Conservation (phyloP, 305 asterid species). For the Lippia alba region DNA sequence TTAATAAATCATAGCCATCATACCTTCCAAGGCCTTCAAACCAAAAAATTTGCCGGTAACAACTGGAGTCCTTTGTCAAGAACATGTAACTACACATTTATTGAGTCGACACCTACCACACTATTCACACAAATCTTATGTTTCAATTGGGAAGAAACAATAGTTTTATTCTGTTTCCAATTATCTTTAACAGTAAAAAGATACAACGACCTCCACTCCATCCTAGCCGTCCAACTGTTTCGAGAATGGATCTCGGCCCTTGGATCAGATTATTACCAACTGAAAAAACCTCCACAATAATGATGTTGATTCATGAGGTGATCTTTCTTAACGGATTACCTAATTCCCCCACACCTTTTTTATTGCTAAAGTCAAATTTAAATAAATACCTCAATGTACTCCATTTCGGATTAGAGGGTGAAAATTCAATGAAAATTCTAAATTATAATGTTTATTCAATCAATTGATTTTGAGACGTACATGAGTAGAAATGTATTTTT, state of each 20-base stretch:
- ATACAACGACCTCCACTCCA: not conserved
- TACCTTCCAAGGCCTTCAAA: no score
- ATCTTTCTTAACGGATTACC: not conserved
- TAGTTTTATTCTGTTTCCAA: no score
- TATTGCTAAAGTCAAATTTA: not conserved
- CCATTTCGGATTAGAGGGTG: no score
- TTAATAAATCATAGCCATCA: no score
- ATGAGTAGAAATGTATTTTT: no score
- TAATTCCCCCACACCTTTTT: not conserved
- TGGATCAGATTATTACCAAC: not conserved
- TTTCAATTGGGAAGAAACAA: slow-evolving; percentile 2
- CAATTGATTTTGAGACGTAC: no score
- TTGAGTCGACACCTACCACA: slow-evolving; percentile 22
- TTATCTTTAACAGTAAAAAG: slow-evolving; percentile 1
- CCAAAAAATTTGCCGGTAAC: no score
- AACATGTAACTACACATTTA: slow-evolving; percentile 20
- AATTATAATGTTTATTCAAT: no score
- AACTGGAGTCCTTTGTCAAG: no score
- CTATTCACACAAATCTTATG: slow-evolving; percentile 22
- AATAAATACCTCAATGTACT: no score
- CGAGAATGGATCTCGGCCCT: slow-evolving; percentile 8
- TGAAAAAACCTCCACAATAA: slow-evolving; percentile 16
- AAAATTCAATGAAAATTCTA: no score
- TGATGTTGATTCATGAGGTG: slow-evolving; percentile 10
- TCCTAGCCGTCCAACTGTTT: not conserved